Base-by-base conservation (phyloP, 805 yeast species). In the Candida vartiovaarae region DNA sequence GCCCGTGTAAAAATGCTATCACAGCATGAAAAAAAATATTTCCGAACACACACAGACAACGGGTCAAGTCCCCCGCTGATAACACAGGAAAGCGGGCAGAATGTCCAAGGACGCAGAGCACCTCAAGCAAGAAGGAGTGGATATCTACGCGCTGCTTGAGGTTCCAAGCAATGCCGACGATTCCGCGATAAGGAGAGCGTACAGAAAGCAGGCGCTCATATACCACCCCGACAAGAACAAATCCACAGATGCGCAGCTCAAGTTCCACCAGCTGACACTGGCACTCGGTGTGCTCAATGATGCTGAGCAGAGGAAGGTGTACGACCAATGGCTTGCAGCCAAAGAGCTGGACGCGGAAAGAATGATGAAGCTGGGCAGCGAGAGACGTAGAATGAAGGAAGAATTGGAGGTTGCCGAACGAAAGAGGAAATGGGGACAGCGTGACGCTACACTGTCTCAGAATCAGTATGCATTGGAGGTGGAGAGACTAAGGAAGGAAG, bases 281-380 rank as follows among this genome's bases (percentile, higher is more conserved):
- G 95, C 97, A 1, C 73, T 93, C 62, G 96, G 87, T 64, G 72
- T 90, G 11, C 71, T 91, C 48, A 76, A 84, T 15, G 96, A 88
- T 61, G 68, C 78, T 11, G 80, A 84, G 55, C 86, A 87, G 69
- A 82, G 97, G 68, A 82, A 79, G 34, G 61, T 82, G 5, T 91
- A 91, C 63, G 98, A 93, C 66, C 34, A 10, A 8, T 58, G 62
- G 62, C 29, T 52, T 1, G 33, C 28, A 1, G 39, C 51, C 0
- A 34, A 32, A 25, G 39, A 36, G 11, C 6, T 38, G 8, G 53
- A 54, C n/a, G 8, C 30, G 4, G 33, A 35, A 4, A 44, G 52
- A 5, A 32, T 35, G 5, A 48, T 43, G 25, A 34, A 52, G 27
- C 38, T 56, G 46, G 49, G 46, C 25, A 29, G 41, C 4, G 48